A percentile compares a stretch with the other conserved stretches of the same genome.
Evolutionary conservation across 2,329 filamentous ascomycete genomes (phyloP).

Genomic region (Sclerotinia glacialis): DNA sequence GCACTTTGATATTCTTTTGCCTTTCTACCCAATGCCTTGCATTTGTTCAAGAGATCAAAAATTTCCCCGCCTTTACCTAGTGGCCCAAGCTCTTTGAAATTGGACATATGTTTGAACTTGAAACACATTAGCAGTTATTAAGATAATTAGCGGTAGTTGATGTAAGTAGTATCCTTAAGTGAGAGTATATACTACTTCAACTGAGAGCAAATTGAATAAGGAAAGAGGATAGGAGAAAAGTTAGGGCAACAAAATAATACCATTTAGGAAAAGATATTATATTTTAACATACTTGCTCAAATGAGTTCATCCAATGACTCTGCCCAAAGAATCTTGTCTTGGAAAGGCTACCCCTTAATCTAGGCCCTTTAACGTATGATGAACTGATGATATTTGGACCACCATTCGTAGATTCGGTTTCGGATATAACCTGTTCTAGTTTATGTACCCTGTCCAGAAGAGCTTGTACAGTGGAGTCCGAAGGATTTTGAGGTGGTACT

Average conservation of each 20-base stretch:
- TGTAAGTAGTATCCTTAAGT: background rate
- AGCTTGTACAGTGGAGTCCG: conserved; percentile 9
- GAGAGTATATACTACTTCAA: background rate
- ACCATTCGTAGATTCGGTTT: background rate
- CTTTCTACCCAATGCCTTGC: conserved; percentile 25
- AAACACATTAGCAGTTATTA: conserved; percentile 8
- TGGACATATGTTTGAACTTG: conserved; percentile 19
- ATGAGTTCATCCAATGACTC: conserved; percentile 29
- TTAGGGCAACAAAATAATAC: background rate
- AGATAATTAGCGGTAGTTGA: background rate
- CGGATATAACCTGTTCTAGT: conserved; percentile 9
- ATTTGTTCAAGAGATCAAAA: conserved; percentile 23
- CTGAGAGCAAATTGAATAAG: background rate
- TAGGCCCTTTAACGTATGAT: conserved; percentile 4
- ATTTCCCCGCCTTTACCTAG: conserved; percentile 16
- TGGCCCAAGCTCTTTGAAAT: conserved; percentile 13
- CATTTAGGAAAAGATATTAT: background rate
- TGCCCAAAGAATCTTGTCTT: conserved; percentile 29
- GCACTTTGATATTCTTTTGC: conserved; percentile 18
- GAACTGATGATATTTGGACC: background rate
- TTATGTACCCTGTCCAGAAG: conserved; percentile 18
- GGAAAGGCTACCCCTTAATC: conserved; percentile 23
- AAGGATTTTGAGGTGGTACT: background rate
- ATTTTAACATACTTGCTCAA: conserved; percentile 25
- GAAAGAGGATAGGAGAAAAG: background rate